These are phyloP conservation scores for Ascochyta koolunga DNA, from an alignment of 2,329 filamentous ascomycete genomes.

Conservation along the genomic window DNA sequence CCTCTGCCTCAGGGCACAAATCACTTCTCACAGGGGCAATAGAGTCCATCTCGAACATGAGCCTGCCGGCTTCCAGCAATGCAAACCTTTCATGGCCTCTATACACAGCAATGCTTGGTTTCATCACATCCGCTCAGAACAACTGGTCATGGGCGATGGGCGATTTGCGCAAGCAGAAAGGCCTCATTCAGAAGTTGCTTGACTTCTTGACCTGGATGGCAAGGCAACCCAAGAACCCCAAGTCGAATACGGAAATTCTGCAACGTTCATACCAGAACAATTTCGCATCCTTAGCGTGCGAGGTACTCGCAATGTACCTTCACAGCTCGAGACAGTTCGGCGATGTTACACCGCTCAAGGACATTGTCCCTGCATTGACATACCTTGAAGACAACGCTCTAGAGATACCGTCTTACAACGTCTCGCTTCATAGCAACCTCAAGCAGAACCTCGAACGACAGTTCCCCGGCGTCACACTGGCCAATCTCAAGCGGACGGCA, in stretches of 20 bases:
- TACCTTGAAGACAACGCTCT: conserved; percentile 83
- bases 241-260: conserved; percentile 29
- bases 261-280: conserved; percentile 51
- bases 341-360: conserved; percentile 70
- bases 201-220: conserved; percentile 65
- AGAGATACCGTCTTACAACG: conserved; percentile 81
- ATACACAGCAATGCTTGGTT: conserved; percentile 79
- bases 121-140: conserved; percentile 86
- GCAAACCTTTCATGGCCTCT: conserved; percentile 50
- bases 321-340: conserved; percentile 83
- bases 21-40: conserved; percentile 79
- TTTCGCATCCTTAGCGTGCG: conserved; percentile 80
- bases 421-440: conserved; percentile 83
- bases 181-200: conserved; percentile 74
- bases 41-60: conserved; percentile 70
- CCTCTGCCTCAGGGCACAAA: conserved; percentile 53
- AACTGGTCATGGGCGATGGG: conserved; percentile 95
- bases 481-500: conserved; percentile 78
- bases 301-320: conserved; percentile 88
- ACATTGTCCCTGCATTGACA: conserved; percentile 73
- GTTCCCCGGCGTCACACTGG: conserved; percentile 75
- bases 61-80: conserved; percentile 62
- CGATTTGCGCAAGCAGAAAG: conserved; percentile 73
- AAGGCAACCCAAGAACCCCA: conserved; percentile 32
- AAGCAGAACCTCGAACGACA: conserved; percentile 81